Conservation (phyloP, 208 protist genomes). For the Crithidia sp. region DNA sequence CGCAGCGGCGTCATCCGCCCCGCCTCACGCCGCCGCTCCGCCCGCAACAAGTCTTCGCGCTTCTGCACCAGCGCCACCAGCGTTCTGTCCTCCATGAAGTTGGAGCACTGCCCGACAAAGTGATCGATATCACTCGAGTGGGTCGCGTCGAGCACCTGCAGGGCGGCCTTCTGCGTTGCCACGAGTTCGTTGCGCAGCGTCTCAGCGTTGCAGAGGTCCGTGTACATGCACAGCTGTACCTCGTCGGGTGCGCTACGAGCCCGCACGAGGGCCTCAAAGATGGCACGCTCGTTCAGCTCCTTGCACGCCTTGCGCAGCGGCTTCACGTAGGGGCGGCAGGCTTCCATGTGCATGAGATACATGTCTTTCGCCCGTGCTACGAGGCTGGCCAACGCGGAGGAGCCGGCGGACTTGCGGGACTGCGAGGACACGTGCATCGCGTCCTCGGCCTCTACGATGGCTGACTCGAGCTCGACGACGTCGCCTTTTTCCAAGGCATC, state of each 20-base stretch:
- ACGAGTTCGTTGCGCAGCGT: slow-evolving; percentile 53
- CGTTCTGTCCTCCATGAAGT: slow-evolving; percentile 55
- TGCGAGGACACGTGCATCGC: slow-evolving; percentile 21
- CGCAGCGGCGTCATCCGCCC: slow-evolving; percentile 21
- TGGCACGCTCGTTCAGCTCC: slow-evolving; percentile 47
- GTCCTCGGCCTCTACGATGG: slow-evolving; percentile 48
- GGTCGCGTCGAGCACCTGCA: slow-evolving; percentile 38
- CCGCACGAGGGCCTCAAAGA: slow-evolving; percentile 55
- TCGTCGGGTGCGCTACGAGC: slow-evolving; percentile 42
- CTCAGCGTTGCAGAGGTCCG: slow-evolving; percentile 70
- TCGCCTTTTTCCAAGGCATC: slow-evolving; percentile 70
- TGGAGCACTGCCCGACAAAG: slow-evolving; percentile 62
- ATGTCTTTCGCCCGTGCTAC: slow-evolving; percentile 41
- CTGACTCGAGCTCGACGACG: slow-evolving; percentile 66
- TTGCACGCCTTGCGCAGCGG: slow-evolving; percentile 66
- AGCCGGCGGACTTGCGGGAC: slow-evolving; percentile 30
- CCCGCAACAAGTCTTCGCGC: slow-evolving; percentile 51
- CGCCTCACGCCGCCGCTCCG: slow-evolving; percentile 4
- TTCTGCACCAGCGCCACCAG: slow-evolving; percentile 62
- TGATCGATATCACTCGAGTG: slow-evolving; percentile 48
- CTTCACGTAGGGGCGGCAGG: slow-evolving; percentile 58
- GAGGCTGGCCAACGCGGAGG: slow-evolving; percentile 20
- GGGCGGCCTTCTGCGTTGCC: slow-evolving; percentile 38
- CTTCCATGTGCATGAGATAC: slow-evolving; percentile 52
- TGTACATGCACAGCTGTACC: slow-evolving; percentile 71